Percentiles rank a stretch among this genome's conserved stretches.
phyloP scores from a whole-genome alignment of 768 basidiomycete species.

The Amanita polypyramis region DNA sequence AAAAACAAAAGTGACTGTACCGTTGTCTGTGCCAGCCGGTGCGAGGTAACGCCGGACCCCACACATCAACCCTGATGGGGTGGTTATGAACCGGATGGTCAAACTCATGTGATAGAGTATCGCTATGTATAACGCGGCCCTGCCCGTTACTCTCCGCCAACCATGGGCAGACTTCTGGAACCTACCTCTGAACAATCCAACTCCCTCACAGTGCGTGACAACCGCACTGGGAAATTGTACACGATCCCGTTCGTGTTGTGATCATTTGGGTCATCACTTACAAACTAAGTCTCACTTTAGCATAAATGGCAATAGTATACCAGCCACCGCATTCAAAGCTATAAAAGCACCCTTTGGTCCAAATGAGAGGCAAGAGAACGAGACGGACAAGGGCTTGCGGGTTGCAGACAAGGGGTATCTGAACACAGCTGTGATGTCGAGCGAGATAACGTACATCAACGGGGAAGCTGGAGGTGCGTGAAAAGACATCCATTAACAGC shows the following conservation, averaged over 20 bases:
- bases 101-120: background rate
- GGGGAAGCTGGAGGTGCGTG: constrained; percentile 69
- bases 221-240: constrained; percentile 76
- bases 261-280: background rate
- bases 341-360: constrained; percentile 48
- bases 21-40: too few relatives aligned
- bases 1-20: too few relatives aligned
- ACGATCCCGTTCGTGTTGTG: constrained; percentile 50
- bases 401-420: constrained; percentile 74
- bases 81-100: background rate
- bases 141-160: background rate
- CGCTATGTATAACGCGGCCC: background rate
- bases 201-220: constrained; percentile 64
- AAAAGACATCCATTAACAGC: background rate
- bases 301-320: constrained; percentile 70
- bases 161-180: constrained; percentile 20
- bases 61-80: too few relatives aligned
- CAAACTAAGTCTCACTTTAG: constrained; percentile 24
- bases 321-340: constrained; percentile 73
- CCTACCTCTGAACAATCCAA: constrained; percentile 10
- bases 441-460: constrained; percentile 84
- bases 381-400: constrained; percentile 72
- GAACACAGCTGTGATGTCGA: constrained; percentile 74
- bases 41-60: too few relatives aligned
- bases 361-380: constrained; percentile 69